These are phyloP conservation scores for Linum lewisii DNA, from an alignment of 345 rosid genomes.

Conservation along the genomic window DNA sequence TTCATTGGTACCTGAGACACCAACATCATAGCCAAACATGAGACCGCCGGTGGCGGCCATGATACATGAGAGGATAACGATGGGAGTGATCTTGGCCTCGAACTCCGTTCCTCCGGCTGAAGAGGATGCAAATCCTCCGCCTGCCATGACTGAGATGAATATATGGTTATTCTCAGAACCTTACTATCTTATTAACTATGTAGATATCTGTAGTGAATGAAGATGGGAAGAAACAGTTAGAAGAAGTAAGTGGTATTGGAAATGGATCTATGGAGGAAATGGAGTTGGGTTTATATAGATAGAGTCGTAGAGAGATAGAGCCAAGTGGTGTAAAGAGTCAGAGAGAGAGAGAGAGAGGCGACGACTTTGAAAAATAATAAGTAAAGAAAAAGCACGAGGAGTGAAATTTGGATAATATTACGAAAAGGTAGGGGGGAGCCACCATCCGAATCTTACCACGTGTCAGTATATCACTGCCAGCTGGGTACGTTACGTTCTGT, in stretches of 20 bases:
- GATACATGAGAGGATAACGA: slow-evolving; percentile 76
- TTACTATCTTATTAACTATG: no score
- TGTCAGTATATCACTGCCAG: background rate
- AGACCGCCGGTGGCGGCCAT: slow-evolving; percentile 98
- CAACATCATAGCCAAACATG: slow-evolving; percentile 94
- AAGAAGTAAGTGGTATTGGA: background rate
- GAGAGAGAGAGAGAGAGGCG: slow-evolving; percentile 7
- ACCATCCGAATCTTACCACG: slow-evolving; percentile 21
- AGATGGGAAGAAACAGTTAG: background rate
- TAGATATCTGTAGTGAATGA: background rate
- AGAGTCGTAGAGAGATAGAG: slow-evolving; percentile 2
- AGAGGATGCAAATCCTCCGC: slow-evolving; percentile 59
- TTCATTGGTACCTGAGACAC: slow-evolving; percentile 86
- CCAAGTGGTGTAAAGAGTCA: background rate
- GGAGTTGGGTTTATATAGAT: background rate
- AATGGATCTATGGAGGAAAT: background rate
- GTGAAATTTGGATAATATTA: slow-evolving; percentile 15
- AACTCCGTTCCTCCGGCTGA: slow-evolving; percentile 49
- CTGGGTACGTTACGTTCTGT: background rate
- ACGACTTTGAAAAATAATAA: background rate
- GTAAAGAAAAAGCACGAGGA: background rate
- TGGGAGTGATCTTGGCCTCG: slow-evolving; percentile 92
- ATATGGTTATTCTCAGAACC: background rate
- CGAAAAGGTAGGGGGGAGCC: slow-evolving; percentile 17
- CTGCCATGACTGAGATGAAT: slow-evolving; percentile 48